Conservation (phyloP, 2,329 filamentous ascomycete species). For the Sarocladium brachiariae region DNA sequence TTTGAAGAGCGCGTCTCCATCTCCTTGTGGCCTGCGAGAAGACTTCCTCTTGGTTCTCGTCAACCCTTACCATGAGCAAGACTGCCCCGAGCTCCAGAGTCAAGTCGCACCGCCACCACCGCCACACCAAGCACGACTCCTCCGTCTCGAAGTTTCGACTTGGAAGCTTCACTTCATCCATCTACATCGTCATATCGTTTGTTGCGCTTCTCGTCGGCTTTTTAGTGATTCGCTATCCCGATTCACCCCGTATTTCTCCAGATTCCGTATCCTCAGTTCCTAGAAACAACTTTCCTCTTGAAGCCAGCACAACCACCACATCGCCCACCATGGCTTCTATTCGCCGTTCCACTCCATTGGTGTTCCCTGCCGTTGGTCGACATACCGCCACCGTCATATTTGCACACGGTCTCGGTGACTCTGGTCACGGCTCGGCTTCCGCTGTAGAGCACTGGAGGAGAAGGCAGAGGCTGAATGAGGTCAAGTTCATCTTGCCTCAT, state of each 20-base stretch:
- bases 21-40: too few species aligned
- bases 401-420: constrained; percentile 85
- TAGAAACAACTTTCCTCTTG: too few species aligned
- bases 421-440: constrained; percentile 68
- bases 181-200: not conserved
- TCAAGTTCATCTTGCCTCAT: constrained; percentile 91
- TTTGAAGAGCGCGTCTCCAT: too few species aligned
- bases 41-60: not conserved
- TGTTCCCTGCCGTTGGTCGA: constrained; percentile 70
- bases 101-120: constrained; percentile 1
- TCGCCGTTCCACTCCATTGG: constrained; percentile 44
- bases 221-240: not conserved
- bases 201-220: not conserved
- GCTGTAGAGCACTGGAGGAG: constrained; percentile 72
- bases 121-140: not conserved
- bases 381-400: constrained; percentile 96
- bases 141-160: not conserved
- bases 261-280: not conserved
- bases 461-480: constrained; percentile 73
- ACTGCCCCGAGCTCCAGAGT: not conserved
- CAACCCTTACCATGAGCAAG: not conserved
- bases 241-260: too few species aligned
- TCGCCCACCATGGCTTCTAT: constrained; percentile 12
- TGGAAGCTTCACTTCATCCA: not conserved
- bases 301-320: too few species aligned